Conservation (phyloP, 371 early-diverging fungal species). For the Mortierella sp. region DNA sequence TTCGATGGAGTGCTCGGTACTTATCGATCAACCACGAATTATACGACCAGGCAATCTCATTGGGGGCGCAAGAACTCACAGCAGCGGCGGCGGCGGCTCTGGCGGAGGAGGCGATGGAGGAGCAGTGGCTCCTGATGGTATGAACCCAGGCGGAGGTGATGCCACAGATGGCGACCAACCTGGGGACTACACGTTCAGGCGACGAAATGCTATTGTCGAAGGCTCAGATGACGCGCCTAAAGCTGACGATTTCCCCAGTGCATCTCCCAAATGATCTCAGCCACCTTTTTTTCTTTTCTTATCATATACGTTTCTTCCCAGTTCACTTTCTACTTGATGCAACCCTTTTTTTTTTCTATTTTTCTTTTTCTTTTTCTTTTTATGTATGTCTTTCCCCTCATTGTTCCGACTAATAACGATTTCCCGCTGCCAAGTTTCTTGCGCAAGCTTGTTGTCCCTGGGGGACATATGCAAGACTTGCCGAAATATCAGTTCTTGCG, state of each 20-base stretch:
- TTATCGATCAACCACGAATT: constrained; percentile 3
- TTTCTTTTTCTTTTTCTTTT: constrained; percentile 7
- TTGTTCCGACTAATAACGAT: constrained; percentile 11
- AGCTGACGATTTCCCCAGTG: constrained; percentile 44
- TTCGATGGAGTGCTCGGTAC: background rate
- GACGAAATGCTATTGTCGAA: constrained; percentile 55
- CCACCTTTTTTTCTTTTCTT: constrained; percentile 1
- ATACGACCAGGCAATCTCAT: constrained; percentile 6
- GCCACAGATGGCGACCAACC: constrained; percentile 36
- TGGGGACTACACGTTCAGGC: constrained; percentile 45
- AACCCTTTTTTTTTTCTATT: background rate
- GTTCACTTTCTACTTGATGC: background rate
- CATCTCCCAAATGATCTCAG: constrained; percentile 39
- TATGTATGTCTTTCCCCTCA: background rate
- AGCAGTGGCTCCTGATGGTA: constrained; percentile 20
- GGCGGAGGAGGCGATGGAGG: constrained; percentile 47
- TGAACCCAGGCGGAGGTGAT: constrained; percentile 50
- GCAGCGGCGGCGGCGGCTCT: constrained; percentile 43
- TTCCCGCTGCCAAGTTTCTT: constrained; percentile 2
- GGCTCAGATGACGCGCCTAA: constrained; percentile 54
- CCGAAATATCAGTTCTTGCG: background rate
- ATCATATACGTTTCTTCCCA: background rate
- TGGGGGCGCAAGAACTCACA: constrained; percentile 45
- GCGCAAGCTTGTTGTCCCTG: background rate
- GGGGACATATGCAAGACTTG: background rate